These are phyloP conservation scores for Leucosporidium scottii DNA, from an alignment of 768 basidiomycete genomes.

Conservation along the genomic window DNA sequence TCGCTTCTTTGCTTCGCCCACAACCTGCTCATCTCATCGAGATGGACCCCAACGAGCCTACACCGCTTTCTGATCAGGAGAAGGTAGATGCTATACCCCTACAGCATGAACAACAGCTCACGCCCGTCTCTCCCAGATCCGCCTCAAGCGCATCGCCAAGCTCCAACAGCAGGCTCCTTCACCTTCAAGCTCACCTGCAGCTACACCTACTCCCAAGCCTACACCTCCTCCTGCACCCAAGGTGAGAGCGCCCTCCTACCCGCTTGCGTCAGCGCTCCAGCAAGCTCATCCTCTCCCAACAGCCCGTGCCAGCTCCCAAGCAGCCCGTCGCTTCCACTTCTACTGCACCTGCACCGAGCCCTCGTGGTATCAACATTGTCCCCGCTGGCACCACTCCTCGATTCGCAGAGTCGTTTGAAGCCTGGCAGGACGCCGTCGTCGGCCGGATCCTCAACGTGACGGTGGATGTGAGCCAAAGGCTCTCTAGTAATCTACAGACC, in stretches of 20 bases:
- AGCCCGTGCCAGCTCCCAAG: constrained; percentile 6
- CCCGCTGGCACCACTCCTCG: constrained; percentile 41
- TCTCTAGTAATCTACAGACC: not conserved
- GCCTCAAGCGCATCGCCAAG: constrained; percentile 82
- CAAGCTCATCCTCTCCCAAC: not conserved
- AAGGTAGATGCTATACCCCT: not conserved
- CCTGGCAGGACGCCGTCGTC: constrained; percentile 71
- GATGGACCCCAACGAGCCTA: constrained; percentile 1
- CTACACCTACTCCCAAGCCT: constrained; percentile 15
- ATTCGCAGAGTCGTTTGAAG: constrained; percentile 48
- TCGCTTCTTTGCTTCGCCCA: too few relatives aligned
- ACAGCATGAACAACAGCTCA: not conserved
- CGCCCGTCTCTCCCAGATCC: constrained; percentile 56
- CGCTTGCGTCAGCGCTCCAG: too few relatives aligned
- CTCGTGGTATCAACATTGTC: constrained; percentile 50
- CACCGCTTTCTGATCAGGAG: constrained; percentile 3
- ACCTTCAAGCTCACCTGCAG: constrained; percentile 34
- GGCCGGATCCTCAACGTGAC: constrained; percentile 67
- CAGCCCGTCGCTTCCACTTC: constrained; percentile 12
- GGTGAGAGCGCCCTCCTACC: too few relatives aligned
- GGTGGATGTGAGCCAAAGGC: constrained; percentile 55
- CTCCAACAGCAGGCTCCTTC: constrained; percentile 50
- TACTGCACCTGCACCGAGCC: constrained; percentile 41
- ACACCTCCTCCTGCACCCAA: too few relatives aligned
- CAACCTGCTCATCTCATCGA: not conserved